Evolutionary conservation across 768 basidiomycete species (phyloP).

Genomic region (Fomitopsis pulvina): DNA sequence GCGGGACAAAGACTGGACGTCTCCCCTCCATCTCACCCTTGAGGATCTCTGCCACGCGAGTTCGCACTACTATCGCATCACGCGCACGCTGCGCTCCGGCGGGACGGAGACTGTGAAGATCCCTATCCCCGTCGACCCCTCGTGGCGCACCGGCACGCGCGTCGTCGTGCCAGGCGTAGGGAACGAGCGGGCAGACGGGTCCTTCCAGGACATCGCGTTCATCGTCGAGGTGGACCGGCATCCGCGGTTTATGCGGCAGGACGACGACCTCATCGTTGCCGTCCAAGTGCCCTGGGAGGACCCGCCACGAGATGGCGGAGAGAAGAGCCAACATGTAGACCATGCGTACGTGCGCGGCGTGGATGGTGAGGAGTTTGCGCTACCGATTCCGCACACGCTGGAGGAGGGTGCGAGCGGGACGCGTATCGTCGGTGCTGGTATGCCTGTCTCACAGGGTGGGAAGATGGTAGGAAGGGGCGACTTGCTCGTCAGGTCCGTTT

Average conservation of each 20-base stretch:
- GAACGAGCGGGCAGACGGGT: conserved; percentile 52
- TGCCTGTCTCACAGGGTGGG: conserved; percentile 54
- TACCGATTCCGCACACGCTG: conserved; percentile 48
- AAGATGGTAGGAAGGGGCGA: conserved; percentile 52
- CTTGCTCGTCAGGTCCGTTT: conserved; percentile 52
- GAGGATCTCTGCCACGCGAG: conserved; percentile 57
- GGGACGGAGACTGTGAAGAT: conserved; percentile 48
- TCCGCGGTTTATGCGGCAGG: conserved; percentile 47
- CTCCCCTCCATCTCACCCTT: conserved; percentile 52
- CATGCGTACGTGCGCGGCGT: conserved; percentile 50
- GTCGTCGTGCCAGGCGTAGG: conserved; percentile 58
- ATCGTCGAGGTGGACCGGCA: conserved; percentile 55
- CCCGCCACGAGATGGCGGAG: conserved; percentile 2
- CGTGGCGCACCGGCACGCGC: conserved; percentile 53
- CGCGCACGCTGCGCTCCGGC: conserved; percentile 44
- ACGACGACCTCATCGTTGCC: conserved; percentile 50
- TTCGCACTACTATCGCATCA: conserved; percentile 51
- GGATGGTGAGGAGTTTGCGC: conserved; percentile 45
- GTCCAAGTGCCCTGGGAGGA: conserved; percentile 54
- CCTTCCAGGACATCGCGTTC: conserved; percentile 62
- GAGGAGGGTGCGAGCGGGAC: conserved; percentile 45
- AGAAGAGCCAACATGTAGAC: conserved; percentile 28
- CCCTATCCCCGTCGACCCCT: conserved; percentile 53
- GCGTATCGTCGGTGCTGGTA: conserved; percentile 55
- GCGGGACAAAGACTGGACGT: conserved; percentile 55